Evolutionary conservation across 768 basidiomycete species (phyloP), one percentile per base, ranked within the genome.

Genomic region (Lactarius quietus): DNA sequence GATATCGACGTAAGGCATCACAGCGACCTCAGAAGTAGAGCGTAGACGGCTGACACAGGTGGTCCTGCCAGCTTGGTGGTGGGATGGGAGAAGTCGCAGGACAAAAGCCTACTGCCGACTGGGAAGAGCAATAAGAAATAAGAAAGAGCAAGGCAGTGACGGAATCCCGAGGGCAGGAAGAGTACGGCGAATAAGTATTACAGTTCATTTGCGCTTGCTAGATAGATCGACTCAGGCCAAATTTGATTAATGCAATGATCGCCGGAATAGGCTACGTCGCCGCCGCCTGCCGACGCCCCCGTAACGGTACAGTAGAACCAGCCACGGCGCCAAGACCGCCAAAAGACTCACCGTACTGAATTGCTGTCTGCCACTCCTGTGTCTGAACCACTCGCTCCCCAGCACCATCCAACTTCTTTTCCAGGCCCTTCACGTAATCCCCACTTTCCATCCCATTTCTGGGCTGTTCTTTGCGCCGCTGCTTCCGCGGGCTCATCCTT

Each of bases 1-100:
- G 23, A 71, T 62, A 12, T 71, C 70, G 51, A 71, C 66, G 62
- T 70, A 70, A 48, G 70, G 70, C 69, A 71, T 70, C 15, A 48
- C 51, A 20, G 54, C 28, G 29, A 33, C 63, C 56, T 36, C 36
- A 6, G 52, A 36, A n/a, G 3, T 28, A n/a, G 59, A n/a, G 23
- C 23, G 45, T 17, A 28, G 7, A 51, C 18, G 31, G 35, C 38
- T 33, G 36, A n/a, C 54, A 38, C 2, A 48, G 43, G 56, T 29
- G n/a, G 26, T 5, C 23, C 43, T 29, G 36, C 57, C 61, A 53
- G 57, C 33, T 57, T 38, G 1, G n/a, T 57, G 56, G 35, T 28
- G 56, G 65, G 57, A 29, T 8, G 57, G 36, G 35, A 23, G 43
- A 43, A 62, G 51, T 20, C 26, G 33, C 38, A 48, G 26, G 26